phyloP scores from a whole-genome alignment of 768 basidiomycete species.

The Panus rudis region DNA sequence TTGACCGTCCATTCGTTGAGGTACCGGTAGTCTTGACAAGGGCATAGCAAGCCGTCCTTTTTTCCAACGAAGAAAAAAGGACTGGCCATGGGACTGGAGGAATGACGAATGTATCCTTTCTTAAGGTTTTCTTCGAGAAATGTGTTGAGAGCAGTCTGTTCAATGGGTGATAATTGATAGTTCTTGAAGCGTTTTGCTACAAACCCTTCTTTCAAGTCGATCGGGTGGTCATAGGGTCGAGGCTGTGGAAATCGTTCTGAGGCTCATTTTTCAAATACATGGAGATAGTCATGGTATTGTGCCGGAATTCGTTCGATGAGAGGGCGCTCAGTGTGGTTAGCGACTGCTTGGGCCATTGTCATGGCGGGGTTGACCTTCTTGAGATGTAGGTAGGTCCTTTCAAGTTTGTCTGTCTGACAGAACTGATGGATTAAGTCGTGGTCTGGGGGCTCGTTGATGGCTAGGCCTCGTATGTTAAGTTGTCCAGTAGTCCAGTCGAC shows the following conservation, averaged over 20 bases:
- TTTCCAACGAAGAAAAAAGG: slow-evolving; percentile 24
- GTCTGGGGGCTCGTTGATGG: neutral
- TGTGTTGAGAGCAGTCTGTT: slow-evolving; percentile 7
- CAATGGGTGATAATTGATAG: slow-evolving; percentile 6
- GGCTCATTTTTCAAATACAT: slow-evolving; percentile 18
- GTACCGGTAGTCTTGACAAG: slow-evolving; percentile 20
- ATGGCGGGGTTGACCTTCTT: neutral
- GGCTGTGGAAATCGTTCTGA: slow-evolving; percentile 15
- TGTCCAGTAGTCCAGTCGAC: slow-evolving; percentile 3
- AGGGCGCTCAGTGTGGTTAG: neutral
- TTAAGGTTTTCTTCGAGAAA: slow-evolving; percentile 14
- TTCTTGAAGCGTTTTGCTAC: slow-evolving; percentile 4
- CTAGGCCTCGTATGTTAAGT: neutral
- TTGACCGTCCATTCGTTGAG: slow-evolving; percentile 28
- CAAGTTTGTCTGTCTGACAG: too few relatives aligned
- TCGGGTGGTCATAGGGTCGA: slow-evolving; percentile 7
- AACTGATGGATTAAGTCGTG: neutral
- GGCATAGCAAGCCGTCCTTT: slow-evolving; percentile 21
- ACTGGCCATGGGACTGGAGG: slow-evolving; percentile 14
- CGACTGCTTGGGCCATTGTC: neutral
- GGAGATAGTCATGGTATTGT: slow-evolving; percentile 6
- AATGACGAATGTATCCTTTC: slow-evolving; percentile 16
- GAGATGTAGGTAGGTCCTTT: too few relatives aligned
- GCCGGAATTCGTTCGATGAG: slow-evolving; percentile 7
- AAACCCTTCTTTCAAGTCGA: slow-evolving; percentile 8